A percentile compares a stretch with the other conserved stretches of the same genome.
phyloP scores from a whole-genome alignment of 73 alveolate species.

The Halteria grandinella region DNA sequence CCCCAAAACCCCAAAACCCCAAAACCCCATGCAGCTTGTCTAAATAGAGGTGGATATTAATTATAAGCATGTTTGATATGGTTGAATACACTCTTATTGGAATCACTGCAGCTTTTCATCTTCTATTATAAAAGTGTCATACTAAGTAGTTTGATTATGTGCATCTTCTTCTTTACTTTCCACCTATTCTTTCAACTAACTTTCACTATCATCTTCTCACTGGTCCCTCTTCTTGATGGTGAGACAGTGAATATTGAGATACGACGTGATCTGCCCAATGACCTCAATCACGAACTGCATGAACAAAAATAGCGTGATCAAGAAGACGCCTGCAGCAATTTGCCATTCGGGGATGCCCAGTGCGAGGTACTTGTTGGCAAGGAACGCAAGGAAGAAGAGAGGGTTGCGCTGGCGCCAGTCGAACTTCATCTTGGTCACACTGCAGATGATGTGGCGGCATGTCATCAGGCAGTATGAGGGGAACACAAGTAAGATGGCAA shows the following conservation, averaged over 20 bases:
- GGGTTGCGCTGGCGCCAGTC: conserved; percentile 6
- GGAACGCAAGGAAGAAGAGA: not conserved
- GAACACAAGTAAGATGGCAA: conserved; percentile 5
- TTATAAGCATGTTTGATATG: no score
- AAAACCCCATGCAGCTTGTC: no score
- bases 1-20: no score
- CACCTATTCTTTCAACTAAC: no score
- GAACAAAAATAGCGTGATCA: not conserved
- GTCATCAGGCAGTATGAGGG: conserved; percentile 40
- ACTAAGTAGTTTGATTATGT: no score
- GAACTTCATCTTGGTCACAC: conserved; percentile 23
- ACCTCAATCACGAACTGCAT: not conserved
- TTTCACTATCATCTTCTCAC: no score
- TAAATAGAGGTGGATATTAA: no score
- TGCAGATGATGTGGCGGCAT: conserved; percentile 27
- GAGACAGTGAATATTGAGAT: conserved; percentile 21
- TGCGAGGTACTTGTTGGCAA: not conserved
- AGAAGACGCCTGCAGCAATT: conserved; percentile 18
- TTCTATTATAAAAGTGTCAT: no score
- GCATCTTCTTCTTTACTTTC: no score
- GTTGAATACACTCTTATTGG: no score
- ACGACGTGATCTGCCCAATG: conserved; percentile 1
- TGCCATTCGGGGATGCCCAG: conserved; percentile 1
- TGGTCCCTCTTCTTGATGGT: conserved; percentile 13
- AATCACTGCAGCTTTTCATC: no score